Evolutionary conservation across 1,284 basidiomycete genomes (phyloP).

Genomic region (Lignosus rhinocerotis): DNA sequence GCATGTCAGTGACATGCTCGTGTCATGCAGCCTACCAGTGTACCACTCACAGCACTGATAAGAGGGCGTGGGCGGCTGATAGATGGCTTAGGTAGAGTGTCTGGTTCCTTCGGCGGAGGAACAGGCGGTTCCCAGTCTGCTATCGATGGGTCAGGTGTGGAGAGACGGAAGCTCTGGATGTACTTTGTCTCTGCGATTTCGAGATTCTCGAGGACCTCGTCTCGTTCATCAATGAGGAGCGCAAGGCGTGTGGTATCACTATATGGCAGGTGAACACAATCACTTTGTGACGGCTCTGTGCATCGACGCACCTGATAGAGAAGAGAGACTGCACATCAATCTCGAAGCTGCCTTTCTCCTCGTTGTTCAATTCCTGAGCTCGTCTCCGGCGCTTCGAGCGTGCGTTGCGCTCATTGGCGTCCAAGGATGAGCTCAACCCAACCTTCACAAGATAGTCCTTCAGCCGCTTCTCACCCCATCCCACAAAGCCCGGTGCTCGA

Average conservation of each 20-base stretch:
- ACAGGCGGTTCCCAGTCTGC: constrained; percentile 37
- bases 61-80: constrained; percentile 71
- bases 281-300: not conserved
- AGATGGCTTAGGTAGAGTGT: constrained; percentile 45
- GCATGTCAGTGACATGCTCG: not conserved
- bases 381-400: constrained; percentile 33
- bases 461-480: constrained; percentile 71
- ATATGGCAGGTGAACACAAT: not conserved
- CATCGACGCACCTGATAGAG: constrained; percentile 61
- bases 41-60: constrained; percentile 24
- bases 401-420: constrained; percentile 29
- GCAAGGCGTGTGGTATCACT: constrained; percentile 72
- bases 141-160: constrained; percentile 61
- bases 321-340: constrained; percentile 73
- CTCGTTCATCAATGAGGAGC: constrained; percentile 68
- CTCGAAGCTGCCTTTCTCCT: constrained; percentile 49
- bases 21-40: not conserved
- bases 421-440: constrained; percentile 61
- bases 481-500: constrained; percentile 58
- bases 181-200: constrained; percentile 79
- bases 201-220: constrained; percentile 70
- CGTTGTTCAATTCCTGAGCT: constrained; percentile 36
- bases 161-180: constrained; percentile 72
- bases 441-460: constrained; percentile 68
- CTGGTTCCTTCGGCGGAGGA: constrained; percentile 29